Percentiles rank a stretch among this genome's conserved stretches.
These are phyloP conservation scores for Ziziphus jujuba DNA, from an alignment of 306 rosid genomes.

Conservation along the genomic window DNA sequence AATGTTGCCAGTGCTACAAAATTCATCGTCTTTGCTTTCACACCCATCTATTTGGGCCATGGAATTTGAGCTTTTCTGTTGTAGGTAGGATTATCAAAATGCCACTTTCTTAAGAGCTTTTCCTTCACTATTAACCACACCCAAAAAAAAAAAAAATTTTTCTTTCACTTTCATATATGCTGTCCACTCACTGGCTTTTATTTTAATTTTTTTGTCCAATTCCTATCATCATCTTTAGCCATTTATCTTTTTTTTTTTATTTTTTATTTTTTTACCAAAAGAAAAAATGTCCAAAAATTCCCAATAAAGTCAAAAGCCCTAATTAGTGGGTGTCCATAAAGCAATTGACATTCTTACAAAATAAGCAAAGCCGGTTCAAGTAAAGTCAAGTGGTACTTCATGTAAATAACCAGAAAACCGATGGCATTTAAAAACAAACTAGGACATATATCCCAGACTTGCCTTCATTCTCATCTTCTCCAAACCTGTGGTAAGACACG, in stretches of 20 bases:
- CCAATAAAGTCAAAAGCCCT: slow-evolving; percentile 16
- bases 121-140: too few relatives aligned
- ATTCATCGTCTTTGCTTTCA: too few relatives aligned
- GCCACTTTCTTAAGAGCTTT: background rate
- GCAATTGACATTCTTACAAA: slow-evolving; percentile 30
- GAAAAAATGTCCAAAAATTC: background rate
- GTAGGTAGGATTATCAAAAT: background rate
- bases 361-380: slow-evolving; percentile 31
- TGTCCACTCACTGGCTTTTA: slow-evolving; percentile 35
- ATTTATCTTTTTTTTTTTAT: background rate
- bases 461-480: background rate
- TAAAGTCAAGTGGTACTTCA: slow-evolving; percentile 48
- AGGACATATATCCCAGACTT: slow-evolving; percentile 27
- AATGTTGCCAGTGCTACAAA: background rate
- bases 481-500: too few relatives aligned
- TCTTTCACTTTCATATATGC: slow-evolving; percentile 13
- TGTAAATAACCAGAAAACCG: slow-evolving; percentile 29
- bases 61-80: background rate
- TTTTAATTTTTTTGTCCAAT: background rate
- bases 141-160: too few relatives aligned
- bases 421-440: slow-evolving; percentile 27
- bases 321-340: slow-evolving; percentile 30
- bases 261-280: background rate
- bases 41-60: background rate
- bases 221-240: background rate